These are phyloP conservation scores for Herpotrichia juniperi DNA, from an alignment of 2,329 filamentous ascomycete species.

Conservation along the genomic window DNA sequence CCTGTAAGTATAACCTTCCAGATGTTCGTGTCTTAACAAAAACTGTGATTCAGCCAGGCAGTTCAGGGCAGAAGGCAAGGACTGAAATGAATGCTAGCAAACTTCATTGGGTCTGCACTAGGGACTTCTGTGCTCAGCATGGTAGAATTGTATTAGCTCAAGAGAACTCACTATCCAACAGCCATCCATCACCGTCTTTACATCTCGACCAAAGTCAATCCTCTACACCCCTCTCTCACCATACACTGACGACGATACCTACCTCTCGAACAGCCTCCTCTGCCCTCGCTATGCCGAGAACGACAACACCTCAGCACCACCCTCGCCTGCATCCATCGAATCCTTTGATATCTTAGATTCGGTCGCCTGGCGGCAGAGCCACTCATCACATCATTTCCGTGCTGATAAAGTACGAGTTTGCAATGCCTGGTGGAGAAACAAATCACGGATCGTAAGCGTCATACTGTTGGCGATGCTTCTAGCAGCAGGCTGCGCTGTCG, in stretches of 20 bases:
- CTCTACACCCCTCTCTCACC: constrained; percentile 33
- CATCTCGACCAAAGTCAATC: constrained; percentile 13
- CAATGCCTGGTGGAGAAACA: constrained; percentile 25
- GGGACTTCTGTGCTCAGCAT: too few species aligned
- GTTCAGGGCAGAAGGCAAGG: too few species aligned
- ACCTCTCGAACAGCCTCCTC: constrained; percentile 31
- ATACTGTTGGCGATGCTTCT: constrained; percentile 28
- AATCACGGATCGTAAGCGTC: constrained; percentile 20
- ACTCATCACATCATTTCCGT: constrained; percentile 20
- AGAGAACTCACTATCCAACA: constrained; percentile 1
- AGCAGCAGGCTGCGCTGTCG: constrained; percentile 24
- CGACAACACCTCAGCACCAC: constrained; percentile 37
- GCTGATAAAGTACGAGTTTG: constrained; percentile 1
- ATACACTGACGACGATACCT: constrained; percentile 32
- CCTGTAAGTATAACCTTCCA: neutral
- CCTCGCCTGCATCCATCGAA: constrained; percentile 42
- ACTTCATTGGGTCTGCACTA: too few species aligned
- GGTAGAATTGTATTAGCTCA: too few species aligned
- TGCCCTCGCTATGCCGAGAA: constrained; percentile 40
- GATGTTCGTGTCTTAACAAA: too few species aligned
- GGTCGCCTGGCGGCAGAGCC: constrained; percentile 38
- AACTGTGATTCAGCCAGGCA: too few species aligned
- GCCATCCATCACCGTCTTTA: neutral
- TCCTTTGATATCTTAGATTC: constrained; percentile 42
- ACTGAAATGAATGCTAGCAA: too few species aligned